Base-by-base conservation (phyloP, 164 flowering plant genomes). In the Chloranthus sessilifolius region DNA sequence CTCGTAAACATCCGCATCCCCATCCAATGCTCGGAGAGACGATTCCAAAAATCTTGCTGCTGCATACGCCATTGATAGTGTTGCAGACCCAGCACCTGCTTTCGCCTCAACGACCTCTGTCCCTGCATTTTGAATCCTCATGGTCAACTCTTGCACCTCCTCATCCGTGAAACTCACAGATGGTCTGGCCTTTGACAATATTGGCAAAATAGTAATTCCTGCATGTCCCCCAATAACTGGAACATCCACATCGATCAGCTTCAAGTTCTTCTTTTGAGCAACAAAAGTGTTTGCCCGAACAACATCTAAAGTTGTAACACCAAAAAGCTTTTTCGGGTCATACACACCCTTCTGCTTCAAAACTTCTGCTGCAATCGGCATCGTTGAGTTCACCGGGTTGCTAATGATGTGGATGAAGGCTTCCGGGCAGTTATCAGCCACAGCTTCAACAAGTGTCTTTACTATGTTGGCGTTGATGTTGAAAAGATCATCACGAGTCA, bases 401-500 rank as follows among this genome's bases (percentile, higher is more conserved):
- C 48, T 41, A 25, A 53, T 53, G 20, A 41, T 53, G 19, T 42
- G 47, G 24, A 53, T 53, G 28, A 53, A 53, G 5, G 48, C 57
- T 19, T 31, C 39, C n/a, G 57, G 57, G 47, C 57, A 53, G 28
- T 53, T 53, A 29, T 53, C 57, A 12, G 57, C 57, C 27, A 53
- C 57, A 19, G 57, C 57, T 38, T 53, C 47, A 26, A 42, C 38
- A 27, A 53, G 34, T 17, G 47, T 41, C n/a, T 39, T 19, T n/a
- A 53, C 48, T 4, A 53, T 53, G 27, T 25, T 39, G 9, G 48
- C 57, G 29, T 53, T 43, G 36, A 53, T 43, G n/a, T 28, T 41
- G 48, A 42, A 72, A 20, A 72, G 76, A 43, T 72, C 76, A 59
- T 72, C 76, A 39, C 73, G 48, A 7, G 64, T 72, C 73, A 68